These are phyloP conservation scores for Rhodotorula mucilaginosa DNA, from an alignment of 1,284 basidiomycete genomes.

Conservation along the genomic window DNA sequence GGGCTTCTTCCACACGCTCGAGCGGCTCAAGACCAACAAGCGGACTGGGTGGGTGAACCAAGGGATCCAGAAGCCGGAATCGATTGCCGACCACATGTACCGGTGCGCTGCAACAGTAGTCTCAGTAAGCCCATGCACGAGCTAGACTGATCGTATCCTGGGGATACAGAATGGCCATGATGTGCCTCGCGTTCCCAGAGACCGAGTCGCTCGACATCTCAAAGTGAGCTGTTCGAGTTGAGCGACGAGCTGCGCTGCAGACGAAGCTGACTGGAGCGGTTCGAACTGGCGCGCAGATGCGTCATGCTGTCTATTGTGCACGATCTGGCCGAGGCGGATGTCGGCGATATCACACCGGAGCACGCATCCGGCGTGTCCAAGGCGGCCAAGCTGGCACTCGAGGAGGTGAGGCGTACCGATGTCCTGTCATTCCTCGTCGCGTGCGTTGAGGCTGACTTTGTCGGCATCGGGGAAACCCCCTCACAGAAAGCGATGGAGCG, in stretches of 20 bases:
- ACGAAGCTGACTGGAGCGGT: background rate
- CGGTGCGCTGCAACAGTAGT: conserved; percentile 48
- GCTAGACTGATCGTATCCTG: background rate
- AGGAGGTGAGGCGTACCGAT: conserved; percentile 55
- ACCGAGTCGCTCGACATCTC: conserved; percentile 70
- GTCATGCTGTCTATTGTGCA: conserved; percentile 88
- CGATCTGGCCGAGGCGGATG: conserved; percentile 94
- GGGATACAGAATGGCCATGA: conserved; percentile 66
- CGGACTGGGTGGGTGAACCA: conserved; percentile 90
- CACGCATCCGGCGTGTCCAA: conserved; percentile 71
- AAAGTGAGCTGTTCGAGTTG: conserved; percentile 54
- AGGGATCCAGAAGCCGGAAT: conserved; percentile 60
- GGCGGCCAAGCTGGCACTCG: conserved; percentile 72
- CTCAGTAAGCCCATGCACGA: background rate
- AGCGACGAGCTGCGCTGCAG: background rate
- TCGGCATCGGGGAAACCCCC: accelerated
- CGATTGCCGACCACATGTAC: conserved; percentile 97
- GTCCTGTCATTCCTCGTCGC: too few relatives aligned
- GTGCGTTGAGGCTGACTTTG: background rate
- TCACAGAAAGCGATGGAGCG: conserved; percentile 81
- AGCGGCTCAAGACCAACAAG: conserved; percentile 88
- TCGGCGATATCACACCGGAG: conserved; percentile 89
- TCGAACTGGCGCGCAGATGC: conserved; percentile 58
- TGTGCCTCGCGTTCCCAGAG: conserved; percentile 69
- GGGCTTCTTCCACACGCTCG: conserved; percentile 83